Evolutionary conservation across 345 rosid genomes (phyloP).

Genomic region (Lumnitzera littorea): DNA sequence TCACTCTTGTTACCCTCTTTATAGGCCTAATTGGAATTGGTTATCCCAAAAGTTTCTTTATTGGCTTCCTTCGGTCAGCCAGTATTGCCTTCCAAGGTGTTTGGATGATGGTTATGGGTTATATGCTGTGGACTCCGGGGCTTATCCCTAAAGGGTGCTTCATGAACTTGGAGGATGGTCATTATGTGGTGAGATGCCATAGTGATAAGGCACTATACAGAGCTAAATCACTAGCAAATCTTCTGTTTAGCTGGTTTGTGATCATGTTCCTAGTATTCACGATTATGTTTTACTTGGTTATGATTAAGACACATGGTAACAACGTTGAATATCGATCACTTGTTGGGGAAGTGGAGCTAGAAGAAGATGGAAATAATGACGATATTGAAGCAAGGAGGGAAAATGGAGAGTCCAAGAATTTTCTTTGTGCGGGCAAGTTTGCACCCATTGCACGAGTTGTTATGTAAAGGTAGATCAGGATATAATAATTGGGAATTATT

Average conservation of each 20-base stretch:
- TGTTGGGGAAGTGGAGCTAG: constrained; percentile 20
- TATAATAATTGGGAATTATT: too few relatives aligned
- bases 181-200: constrained; percentile 49
- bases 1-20: constrained; percentile 38
- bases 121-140: constrained; percentile 59
- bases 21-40: constrained; percentile 55
- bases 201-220: constrained; percentile 35
- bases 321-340: constrained; percentile 34
- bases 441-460: too few relatives aligned
- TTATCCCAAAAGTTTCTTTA: constrained; percentile 48
- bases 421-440: too few relatives aligned
- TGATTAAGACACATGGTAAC: constrained; percentile 27
- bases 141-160: constrained; percentile 55
- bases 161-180: constrained; percentile 50
- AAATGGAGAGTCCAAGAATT: too few relatives aligned
- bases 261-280: constrained; percentile 31
- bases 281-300: constrained; percentile 28
- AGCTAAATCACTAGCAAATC: constrained; percentile 56
- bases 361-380: too few relatives aligned
- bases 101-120: constrained; percentile 68
- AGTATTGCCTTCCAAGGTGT: constrained; percentile 59
- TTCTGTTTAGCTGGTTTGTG: constrained; percentile 55
- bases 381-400: too few relatives aligned
- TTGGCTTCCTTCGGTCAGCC: constrained; percentile 54
- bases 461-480: too few relatives aligned